phyloP scores from a whole-genome alignment of 768 basidiomycete genomes.

The Antrodiella citrinella region DNA sequence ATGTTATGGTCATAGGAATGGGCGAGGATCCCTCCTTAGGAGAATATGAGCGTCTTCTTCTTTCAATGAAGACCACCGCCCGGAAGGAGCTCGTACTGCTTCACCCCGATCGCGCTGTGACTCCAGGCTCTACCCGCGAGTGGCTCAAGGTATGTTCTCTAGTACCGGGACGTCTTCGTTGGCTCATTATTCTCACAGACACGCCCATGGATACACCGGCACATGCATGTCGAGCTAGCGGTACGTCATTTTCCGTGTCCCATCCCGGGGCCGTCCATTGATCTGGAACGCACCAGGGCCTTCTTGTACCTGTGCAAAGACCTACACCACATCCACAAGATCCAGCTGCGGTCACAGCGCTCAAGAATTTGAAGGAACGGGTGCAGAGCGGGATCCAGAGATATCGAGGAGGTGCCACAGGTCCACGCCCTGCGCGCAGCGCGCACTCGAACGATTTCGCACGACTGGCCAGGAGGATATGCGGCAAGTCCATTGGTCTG shows the following conservation, averaged over 20 bases:
- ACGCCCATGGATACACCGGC: conserved; percentile 94
- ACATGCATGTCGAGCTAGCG: conserved; percentile 89
- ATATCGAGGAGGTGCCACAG: conserved; percentile 61
- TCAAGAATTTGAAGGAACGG: conserved; percentile 88
- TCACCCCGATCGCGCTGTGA: conserved; percentile 84
- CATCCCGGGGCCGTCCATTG: not conserved
- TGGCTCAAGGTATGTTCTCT: conserved; percentile 77
- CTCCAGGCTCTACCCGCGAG: conserved; percentile 86
- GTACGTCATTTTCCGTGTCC: conserved; percentile 33
- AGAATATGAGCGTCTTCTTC: conserved; percentile 87
- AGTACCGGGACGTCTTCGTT: not conserved
- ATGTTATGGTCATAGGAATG: conserved; percentile 89
- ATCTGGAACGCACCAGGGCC: conserved; percentile 39
- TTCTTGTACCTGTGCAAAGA: conserved; percentile 61
- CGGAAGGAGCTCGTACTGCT: conserved; percentile 92
- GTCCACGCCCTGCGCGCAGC: conserved; percentile 65
- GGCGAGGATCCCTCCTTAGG: conserved; percentile 87
- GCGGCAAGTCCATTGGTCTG: conserved; percentile 88
- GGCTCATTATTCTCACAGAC: conserved; percentile 41
- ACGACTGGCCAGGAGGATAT: conserved; percentile 81
- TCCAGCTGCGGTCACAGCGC: conserved; percentile 78
- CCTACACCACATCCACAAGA: conserved; percentile 53
- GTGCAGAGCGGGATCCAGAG: conserved; percentile 86
- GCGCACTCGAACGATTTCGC: conserved; percentile 88
- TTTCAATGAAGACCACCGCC: conserved; percentile 98